phyloP scores from a whole-genome alignment of 441 rosid species.

The Gossypium schwendimanii region DNA sequence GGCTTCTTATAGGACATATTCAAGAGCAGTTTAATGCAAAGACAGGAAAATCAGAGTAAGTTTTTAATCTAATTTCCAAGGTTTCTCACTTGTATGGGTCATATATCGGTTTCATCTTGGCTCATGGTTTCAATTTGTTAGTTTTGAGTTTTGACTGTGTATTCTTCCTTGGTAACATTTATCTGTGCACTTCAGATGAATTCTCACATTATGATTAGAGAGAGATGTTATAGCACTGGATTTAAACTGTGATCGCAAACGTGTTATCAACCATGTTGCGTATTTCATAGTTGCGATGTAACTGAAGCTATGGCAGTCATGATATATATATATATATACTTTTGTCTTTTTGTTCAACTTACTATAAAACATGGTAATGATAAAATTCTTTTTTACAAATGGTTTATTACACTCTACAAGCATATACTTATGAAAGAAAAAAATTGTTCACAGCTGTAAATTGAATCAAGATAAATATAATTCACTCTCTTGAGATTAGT shows the following conservation, averaged over 20 bases:
- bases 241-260: background rate
- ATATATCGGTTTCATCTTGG: background rate
- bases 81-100: background rate
- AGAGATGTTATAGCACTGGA: background rate
- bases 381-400: no score
- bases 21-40: conserved; percentile 92
- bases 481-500: background rate
- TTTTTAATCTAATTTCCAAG: conserved; percentile 7
- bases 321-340: no score
- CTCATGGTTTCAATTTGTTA: background rate
- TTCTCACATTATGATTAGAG: background rate
- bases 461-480: background rate
- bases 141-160: background rate
- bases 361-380: background rate
- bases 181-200: background rate
- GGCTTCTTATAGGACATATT: conserved; percentile 88
- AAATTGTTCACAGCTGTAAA: background rate
- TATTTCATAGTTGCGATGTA: background rate
- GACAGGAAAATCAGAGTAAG: conserved; percentile 94
- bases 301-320: background rate
- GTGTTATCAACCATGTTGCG: background rate
- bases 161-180: background rate
- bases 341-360: background rate
- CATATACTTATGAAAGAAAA: background rate
- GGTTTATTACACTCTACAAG: background rate